Base-by-base conservation (phyloP, 495 filamentous ascomycete genomes). In the Neurospora africana region DNA sequence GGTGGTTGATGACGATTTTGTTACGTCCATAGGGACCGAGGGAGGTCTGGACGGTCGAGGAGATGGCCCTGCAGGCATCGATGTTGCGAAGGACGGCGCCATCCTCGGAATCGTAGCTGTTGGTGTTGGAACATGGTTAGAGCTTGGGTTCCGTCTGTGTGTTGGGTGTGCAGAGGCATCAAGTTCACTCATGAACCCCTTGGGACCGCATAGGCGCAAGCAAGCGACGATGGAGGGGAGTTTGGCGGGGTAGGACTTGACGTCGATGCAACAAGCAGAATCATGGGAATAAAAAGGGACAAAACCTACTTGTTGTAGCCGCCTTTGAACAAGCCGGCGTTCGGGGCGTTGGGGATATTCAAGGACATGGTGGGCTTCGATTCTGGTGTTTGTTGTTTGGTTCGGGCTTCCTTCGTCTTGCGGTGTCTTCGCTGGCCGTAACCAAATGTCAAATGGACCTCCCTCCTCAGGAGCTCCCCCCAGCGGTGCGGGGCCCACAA, bases 1-100 rank as follows among this genome's bases (percentile, higher is more conserved):
- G 87, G 85, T 99, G 96, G 84, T 98, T 99, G 87, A 99, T 98
- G 85, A 99, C 93, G 82, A 99, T 97, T 86, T 99, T 99, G 86
- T 98, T 99, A 82, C 96, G 92, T 79, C 96, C 96, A 81, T 95
- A 98, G 69, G 96, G 96, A 68, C 96, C 95, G 43, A 99, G 87
- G 68, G 95, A 98, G 68, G 96, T 98, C 85, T 96, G 93, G 38
- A 99, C 96, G 68, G 96, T 99, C 74, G 90, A 89, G 17, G 96
- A 89, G 82, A 99, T 98, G 61, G 96, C 93, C 77, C 93, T 90
- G 86, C 95, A 98, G 81, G 96, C 96, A 82, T 99, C 96, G 82
- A 99, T 98, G 83, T 98, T 99, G 76, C 96, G 92, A 69, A 98
- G 87, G 69, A 99, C 95, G 76, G 96, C 96, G 76, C 95, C 96